Percentiles rank a stretch among this genome's conserved stretches.
Conservation (phyloP, 129 eudicot genomes). For the Artemisia argyi region DNA sequence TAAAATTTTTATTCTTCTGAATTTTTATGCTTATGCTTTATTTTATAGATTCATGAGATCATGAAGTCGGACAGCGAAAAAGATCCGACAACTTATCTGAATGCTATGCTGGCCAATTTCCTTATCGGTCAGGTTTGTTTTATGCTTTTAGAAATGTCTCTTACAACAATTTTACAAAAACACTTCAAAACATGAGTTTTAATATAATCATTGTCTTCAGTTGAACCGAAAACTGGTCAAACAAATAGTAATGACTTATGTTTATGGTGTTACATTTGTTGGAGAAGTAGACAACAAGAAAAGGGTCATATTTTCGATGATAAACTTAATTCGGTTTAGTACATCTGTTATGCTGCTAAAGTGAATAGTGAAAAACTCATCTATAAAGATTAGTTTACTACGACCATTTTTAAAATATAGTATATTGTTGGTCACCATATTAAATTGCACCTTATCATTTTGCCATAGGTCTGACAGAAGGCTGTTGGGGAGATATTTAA, state of each 20-base stretch:
- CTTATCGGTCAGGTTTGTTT: slow-evolving; percentile 77
- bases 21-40: not conserved
- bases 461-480: slow-evolving; percentile 70
- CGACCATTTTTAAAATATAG: not conserved
- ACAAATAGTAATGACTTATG: slow-evolving; percentile 94
- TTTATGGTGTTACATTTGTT: slow-evolving; percentile 81
- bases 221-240: slow-evolving; percentile 83
- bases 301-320: slow-evolving; percentile 80
- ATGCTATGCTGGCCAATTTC: slow-evolving; percentile 71
- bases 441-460: not conserved
- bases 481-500: slow-evolving; percentile 88
- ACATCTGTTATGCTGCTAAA: slow-evolving; percentile 89
- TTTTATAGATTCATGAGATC: slow-evolving; percentile 60
- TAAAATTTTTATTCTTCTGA: not conserved
- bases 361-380: slow-evolving; percentile 40
- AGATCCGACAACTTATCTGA: slow-evolving; percentile 66
- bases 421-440: not conserved
- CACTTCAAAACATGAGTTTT: not conserved
- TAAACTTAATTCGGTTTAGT: slow-evolving; percentile 46
- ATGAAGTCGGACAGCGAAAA: slow-evolving; percentile 75
- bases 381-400: not conserved
- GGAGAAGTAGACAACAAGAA: slow-evolving; percentile 84
- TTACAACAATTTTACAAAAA: not conserved
- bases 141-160: not conserved
- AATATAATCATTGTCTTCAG: slow-evolving; percentile 24